A percentile compares a stretch with the other conserved stretches of the same genome.
Conservation (phyloP, 2,329 filamentous ascomycete species). For the Microcera coccophila region DNA sequence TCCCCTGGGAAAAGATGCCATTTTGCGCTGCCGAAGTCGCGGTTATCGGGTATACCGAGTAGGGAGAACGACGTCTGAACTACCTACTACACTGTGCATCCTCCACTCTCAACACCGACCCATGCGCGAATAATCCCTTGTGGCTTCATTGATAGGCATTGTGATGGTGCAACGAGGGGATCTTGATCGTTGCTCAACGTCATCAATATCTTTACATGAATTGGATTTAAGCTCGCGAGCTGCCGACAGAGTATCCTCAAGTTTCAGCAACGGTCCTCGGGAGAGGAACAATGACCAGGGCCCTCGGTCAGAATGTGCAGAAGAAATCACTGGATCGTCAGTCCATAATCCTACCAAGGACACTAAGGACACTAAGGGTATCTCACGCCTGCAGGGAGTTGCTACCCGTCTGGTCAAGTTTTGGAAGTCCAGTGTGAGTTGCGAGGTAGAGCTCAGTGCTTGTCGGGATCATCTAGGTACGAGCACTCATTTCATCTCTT, state of each 20-base stretch:
- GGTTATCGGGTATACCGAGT: too few species aligned
- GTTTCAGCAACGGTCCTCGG: conserved; percentile 7
- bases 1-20: too few species aligned
- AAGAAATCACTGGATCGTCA: conserved; percentile 22
- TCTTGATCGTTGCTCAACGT: conserved; percentile 15
- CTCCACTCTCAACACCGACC: too few species aligned
- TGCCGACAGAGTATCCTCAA: not conserved
- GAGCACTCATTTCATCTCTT: conserved; percentile 2
- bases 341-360: conserved; percentile 6
- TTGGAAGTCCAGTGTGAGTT: conserved; percentile 22
- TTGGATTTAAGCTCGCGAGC: conserved; percentile 5
- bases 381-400: conserved; percentile 6
- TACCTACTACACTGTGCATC: too few species aligned
- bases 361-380: conserved; percentile 5
- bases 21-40: too few species aligned
- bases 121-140: too few species aligned
- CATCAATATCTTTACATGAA: conserved; percentile 22
- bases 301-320: conserved; percentile 16
- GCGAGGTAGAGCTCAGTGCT: conserved; percentile 21
- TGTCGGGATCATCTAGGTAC: conserved; percentile 27
- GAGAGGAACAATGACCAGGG: conserved; percentile 1
- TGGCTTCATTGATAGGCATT: too few species aligned
- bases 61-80: too few species aligned
- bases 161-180: not conserved
- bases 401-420: conserved; percentile 10